These are phyloP conservation scores for Magnolia changhungtana DNA, from an alignment of 164 flowering plant genomes.

Conservation along the genomic window DNA sequence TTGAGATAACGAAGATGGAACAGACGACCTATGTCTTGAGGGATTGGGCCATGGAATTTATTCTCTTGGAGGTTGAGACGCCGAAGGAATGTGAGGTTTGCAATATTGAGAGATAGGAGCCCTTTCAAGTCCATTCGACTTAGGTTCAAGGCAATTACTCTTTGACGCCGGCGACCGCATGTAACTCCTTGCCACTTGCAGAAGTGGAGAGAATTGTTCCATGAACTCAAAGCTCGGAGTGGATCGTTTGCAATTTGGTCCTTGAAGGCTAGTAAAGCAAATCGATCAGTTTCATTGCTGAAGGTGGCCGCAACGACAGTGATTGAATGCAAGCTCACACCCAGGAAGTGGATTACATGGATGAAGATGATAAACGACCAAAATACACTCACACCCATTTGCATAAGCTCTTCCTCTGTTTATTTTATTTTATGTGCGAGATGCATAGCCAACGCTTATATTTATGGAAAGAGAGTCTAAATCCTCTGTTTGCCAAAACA, in stretches of 20 bases:
- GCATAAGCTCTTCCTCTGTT: too few species aligned
- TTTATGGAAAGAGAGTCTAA: too few species aligned
- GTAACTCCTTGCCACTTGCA: constrained; percentile 17
- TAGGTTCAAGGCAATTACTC: constrained; percentile 3
- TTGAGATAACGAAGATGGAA: background rate
- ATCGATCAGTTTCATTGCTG: constrained; percentile 12
- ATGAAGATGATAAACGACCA: background rate
- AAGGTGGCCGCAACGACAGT: background rate
- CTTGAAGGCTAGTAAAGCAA: constrained; percentile 9
- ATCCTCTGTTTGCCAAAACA: too few species aligned
- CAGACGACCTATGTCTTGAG: constrained; percentile 14
- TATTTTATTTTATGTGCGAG: too few species aligned
- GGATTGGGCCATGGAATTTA: constrained; percentile 8
- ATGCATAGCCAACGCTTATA: too few species aligned
- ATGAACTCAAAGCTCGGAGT: background rate
- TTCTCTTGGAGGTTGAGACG: constrained; percentile 5
- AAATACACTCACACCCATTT: background rate
- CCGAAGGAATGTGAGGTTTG: constrained; percentile 15
- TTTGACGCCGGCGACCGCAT: background rate
- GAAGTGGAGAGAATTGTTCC: constrained; percentile 18
- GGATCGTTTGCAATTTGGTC: background rate
- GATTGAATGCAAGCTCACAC: background rate
- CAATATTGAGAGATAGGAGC: constrained; percentile 5
- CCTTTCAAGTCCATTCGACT: constrained; percentile 1
- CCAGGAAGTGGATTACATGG: background rate